These are phyloP conservation scores for Crepidotus variabilis DNA, from an alignment of 768 basidiomycete genomes.

Conservation along the genomic window DNA sequence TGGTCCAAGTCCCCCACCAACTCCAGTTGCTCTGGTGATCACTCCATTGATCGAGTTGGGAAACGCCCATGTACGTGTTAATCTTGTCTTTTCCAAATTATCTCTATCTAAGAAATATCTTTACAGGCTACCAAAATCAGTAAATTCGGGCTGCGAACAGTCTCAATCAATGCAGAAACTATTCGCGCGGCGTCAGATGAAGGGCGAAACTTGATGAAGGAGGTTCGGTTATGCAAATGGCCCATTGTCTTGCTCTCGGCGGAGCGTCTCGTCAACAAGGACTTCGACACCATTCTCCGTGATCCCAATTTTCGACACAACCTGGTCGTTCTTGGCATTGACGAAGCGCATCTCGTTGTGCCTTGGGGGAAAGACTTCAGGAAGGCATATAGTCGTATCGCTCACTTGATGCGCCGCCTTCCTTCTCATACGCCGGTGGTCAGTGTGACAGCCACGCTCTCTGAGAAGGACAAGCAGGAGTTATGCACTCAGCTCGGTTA, in stretches of 20 bases:
- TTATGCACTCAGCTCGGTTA: slow-evolving; percentile 6
- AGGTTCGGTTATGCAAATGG: slow-evolving; percentile 17
- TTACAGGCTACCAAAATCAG: slow-evolving; percentile 15
- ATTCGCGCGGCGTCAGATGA: slow-evolving; percentile 9
- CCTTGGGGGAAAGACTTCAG: slow-evolving; percentile 20
- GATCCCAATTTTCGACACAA: slow-evolving; percentile 14
- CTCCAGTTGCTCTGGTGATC: slow-evolving; percentile 16
- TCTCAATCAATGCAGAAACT: slow-evolving; percentile 17
- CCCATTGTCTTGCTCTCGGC: slow-evolving; percentile 18
- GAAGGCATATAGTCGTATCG: slow-evolving; percentile 16
- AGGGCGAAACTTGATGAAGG: slow-evolving; percentile 13
- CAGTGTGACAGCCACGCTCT: slow-evolving; percentile 12
- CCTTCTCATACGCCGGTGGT: slow-evolving; percentile 13
- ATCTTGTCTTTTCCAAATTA: neutral
- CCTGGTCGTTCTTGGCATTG: slow-evolving; percentile 19
- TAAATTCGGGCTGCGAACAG: slow-evolving; percentile 12
- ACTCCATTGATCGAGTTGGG: slow-evolving; percentile 21
- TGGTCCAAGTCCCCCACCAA: slow-evolving; percentile 6
- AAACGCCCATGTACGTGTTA: slow-evolving; percentile 16
- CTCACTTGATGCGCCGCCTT: slow-evolving; percentile 10
- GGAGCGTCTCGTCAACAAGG: slow-evolving; percentile 14
- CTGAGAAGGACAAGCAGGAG: neutral
- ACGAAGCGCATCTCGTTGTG: slow-evolving; percentile 21
- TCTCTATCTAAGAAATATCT: neutral
- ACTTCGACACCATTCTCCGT: slow-evolving; percentile 14